Evolutionary conservation across 306 rosid species (phyloP), one percentile per base, ranked within the genome.

Genomic region (Luffa aegyptiaca): DNA sequence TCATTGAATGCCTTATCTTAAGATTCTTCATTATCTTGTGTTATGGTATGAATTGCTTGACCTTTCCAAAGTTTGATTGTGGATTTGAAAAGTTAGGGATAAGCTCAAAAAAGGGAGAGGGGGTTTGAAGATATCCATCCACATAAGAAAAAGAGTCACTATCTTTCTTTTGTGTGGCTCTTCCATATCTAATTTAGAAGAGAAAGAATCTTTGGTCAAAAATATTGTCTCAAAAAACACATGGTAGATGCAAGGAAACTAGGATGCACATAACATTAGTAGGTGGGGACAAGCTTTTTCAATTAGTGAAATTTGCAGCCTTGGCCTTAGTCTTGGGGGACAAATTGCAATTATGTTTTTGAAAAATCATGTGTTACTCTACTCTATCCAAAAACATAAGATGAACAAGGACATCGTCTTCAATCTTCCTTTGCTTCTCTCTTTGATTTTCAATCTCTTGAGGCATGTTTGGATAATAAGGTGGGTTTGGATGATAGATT

Each of bases 1-100:
- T 51, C 18, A 26, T 69, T 49, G 36, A 35, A 37, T 59, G 49
- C 85, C 81, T 87, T 85, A 81, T 83, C 88, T 65, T 49, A 62
- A 80, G 87, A 85, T 87, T 87, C 90, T 58, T 78, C 82, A n/a
- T 87, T 87, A 85, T 87, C 90, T 83, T 75, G 69, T 68, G 81
- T 31, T 75, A 81, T 81, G 85, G 82, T 84, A 63, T 83, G 83
- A 79, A 79, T 77, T 37, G 37, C 8, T 78, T 81, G 82, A 79
- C 71, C 59, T 31, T 69, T 76, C 69, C 17, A 53, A 41, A 71
- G 51, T 4, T 70, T 10, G 56, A 44, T 70, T 70, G 76, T 10
- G 37, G 35, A 39, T 79, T 79, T 44, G 79, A 59, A 79, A 75
- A 37, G n/a, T 44, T 39, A 65, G 36, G 48, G 78, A 66, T 75